Base-by-base conservation (phyloP, 306 rosid genomes). In the Cucurbita ficifolia region DNA sequence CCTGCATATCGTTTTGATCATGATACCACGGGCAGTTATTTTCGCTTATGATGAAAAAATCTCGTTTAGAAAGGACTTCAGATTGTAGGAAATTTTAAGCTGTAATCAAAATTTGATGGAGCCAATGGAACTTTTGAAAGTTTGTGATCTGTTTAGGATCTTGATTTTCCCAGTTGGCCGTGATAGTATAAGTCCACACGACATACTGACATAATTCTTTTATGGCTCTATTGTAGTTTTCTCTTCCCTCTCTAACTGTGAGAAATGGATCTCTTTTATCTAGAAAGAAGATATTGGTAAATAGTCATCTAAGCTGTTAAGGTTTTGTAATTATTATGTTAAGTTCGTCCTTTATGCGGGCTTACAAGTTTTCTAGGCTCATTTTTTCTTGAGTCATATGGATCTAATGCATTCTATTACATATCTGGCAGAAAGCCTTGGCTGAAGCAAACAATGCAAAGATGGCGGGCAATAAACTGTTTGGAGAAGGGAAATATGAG, bases 361-460 rank as follows among this genome's bases (percentile, higher is more conserved):
- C 10, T 21, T 11, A 14, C 39, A 24, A 21, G 7, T 69, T 69
- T 69, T 68, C 12, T 48, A 12, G 17, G 55, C 6, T 6, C 39
- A 42, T 19, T 13, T 68, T 4, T 68, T 45, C 55, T 21, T 13
- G 18, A 13, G 51, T 68, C 2, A 5, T 14, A 24, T 22, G 73
- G 1, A 46, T 68, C 43, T 48, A 29, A 45, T 17, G 2, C 1
- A 19, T 54, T 24, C 40, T 49, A 49, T 61, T 19, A 55, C 35
- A 49, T 70, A 18, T 69, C 57, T 69, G 19, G 38, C 88, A 90
- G 92, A 90, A 88, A 82, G 87, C 92, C 29, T 76, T 93, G 71
- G 85, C 65, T 67, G 81, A 82, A 85, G 96, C 97, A 55, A 93
- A 86, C 78, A 89, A 85, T 56, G 89, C 91, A 0, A 93, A 90